Evolutionary conservation across 768 basidiomycete genomes (phyloP), one percentile per base, ranked within the genome.

Genomic region (Russula foetens): DNA sequence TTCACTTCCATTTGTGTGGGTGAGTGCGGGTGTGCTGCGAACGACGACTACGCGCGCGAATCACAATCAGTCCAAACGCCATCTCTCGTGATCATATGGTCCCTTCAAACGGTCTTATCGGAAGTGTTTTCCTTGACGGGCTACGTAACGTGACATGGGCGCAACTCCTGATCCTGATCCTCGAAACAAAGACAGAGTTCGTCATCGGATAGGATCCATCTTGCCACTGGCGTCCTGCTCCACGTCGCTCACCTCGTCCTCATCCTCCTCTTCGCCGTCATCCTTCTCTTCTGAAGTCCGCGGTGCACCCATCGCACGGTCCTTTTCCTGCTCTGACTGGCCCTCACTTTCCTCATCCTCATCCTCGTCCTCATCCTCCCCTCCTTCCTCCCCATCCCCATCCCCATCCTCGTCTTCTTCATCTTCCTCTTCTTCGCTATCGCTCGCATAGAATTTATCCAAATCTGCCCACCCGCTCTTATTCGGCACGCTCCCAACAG

Each of bases 361-460:
- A 1, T 67, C 71, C 19, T 70, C 71, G 2, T 70, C 70, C 0
- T 66, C 71, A 4, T 67, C 73, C 23, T 70, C 73, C 38, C 80
- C 83, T 5, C 77, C 60, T 21, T 62, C 69, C 6, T 67, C 64
- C 33, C 41, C 56, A 24, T 66, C 66, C 1, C 66, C 64, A 2
- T 67, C 67, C 1, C 62, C 66, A 1, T 58, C 66, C 0, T 66
- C 69, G 3, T 64, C 66, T 1, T 66, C 68, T 1, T 71, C 69
- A 0, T 67, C 68, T 1, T 66, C 73, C 23, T 74, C 72, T 9
- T 63, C 71, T 55, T 74, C 74, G 1, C 71, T 70, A 31, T 72
- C 73, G 33, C 58, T 68, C 23, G 71, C 73, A 38, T 92, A 92
- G 69, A 92, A 93, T 63, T 81, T 77, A 67, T 92, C 88, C 65